A percentile compares a stretch with the other conserved stretches of the same genome.
Evolutionary conservation across 306 rosid species (phyloP).

Genomic region (Sechiopsis laciniata): DNA sequence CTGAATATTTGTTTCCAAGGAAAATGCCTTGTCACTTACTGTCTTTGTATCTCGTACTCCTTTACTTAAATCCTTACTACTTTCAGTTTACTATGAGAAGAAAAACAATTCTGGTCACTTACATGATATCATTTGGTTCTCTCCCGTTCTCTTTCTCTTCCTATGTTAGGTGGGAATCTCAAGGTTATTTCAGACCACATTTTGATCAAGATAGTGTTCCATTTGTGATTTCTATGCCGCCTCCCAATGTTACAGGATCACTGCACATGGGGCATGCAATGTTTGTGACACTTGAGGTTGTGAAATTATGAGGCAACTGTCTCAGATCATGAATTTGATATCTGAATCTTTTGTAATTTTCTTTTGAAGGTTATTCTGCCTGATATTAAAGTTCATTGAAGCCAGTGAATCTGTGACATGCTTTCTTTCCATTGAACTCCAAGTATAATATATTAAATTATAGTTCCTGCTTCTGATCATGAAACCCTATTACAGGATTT

Average conservation of each 20-base stretch:
- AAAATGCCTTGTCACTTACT: neutral
- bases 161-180: constrained; percentile 88
- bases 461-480: neutral
- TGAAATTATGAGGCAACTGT: constrained; percentile 12
- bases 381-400: neutral
- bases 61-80: neutral
- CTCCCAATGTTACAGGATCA: constrained; percentile 96
- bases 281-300: constrained; percentile 98
- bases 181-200: constrained; percentile 78
- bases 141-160: constrained; percentile 13
- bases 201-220: constrained; percentile 64
- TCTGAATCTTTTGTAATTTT: neutral
- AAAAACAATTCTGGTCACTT: neutral
- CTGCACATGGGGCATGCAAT: constrained; percentile 98
- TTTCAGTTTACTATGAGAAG: neutral
- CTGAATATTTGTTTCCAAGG: neutral
- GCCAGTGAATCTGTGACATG: neutral
- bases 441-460: neutral
- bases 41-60: neutral
- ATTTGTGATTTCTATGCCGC: constrained; percentile 91
- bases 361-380: neutral
- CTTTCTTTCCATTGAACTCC: constrained; percentile 5
- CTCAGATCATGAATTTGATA: neutral
- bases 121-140: neutral
- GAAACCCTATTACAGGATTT: neutral